phyloP scores from a whole-genome alignment of 1,139 yeast species.

The Suhomyces yuchorum region DNA sequence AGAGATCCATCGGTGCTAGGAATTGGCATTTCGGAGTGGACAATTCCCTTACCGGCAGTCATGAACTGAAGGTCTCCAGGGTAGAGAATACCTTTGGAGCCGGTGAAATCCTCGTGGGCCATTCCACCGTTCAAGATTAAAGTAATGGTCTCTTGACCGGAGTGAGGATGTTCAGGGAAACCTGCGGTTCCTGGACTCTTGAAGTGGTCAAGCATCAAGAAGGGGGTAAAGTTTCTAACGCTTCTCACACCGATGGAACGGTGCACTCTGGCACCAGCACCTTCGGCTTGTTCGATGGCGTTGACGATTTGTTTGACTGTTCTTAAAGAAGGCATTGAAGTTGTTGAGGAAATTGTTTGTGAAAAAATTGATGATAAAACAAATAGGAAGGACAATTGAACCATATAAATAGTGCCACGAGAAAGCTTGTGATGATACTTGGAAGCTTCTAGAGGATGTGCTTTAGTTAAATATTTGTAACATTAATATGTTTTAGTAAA shows the following conservation, averaged over 20 bases:
- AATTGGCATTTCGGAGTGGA: slow-evolving; percentile 88
- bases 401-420: slow-evolving; percentile 10
- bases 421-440: not conserved
- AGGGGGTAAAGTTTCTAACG: slow-evolving; percentile 78
- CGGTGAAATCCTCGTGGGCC: slow-evolving; percentile 93
- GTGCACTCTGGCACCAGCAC: slow-evolving; percentile 84
- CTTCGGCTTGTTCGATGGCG: slow-evolving; percentile 80
- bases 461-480: slow-evolving; percentile 2
- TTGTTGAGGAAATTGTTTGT: slow-evolving; percentile 4
- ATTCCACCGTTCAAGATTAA: slow-evolving; percentile 71
- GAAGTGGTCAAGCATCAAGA: slow-evolving; percentile 83
- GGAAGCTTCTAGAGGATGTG: slow-evolving; percentile 3
- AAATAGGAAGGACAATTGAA: slow-evolving; percentile 1
- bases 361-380: slow-evolving; percentile 7
- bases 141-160: slow-evolving; percentile 89
- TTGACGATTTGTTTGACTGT: slow-evolving; percentile 59
- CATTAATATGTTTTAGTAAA: not conserved
- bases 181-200: slow-evolving; percentile 47
- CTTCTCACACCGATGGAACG: slow-evolving; percentile 74
- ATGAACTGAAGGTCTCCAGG: slow-evolving; percentile 92
- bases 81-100: slow-evolving; percentile 71
- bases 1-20: slow-evolving; percentile 55
- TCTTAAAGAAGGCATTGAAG: slow-evolving; percentile 32
- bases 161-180: slow-evolving; percentile 92
- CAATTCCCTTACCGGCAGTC: slow-evolving; percentile 92